Conservation (phyloP, 768 basidiomycete genomes). For the Lentinula guzmanii region DNA sequence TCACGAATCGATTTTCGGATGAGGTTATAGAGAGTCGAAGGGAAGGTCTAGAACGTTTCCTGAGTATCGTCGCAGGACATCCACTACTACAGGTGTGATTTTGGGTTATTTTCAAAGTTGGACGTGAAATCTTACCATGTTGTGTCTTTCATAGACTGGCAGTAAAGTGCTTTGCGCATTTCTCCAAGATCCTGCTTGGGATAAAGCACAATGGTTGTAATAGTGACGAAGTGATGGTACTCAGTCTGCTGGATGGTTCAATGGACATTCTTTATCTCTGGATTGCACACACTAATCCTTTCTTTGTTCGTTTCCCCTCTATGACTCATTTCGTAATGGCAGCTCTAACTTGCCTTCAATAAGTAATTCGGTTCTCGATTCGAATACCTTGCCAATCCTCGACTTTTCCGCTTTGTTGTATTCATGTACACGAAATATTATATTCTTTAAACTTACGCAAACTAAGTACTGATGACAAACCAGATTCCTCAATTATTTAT, state of each 20-base stretch:
- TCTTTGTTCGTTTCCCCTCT: background rate
- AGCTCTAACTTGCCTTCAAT: background rate
- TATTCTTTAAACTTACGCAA: no score
- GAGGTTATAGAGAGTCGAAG: slow-evolving; percentile 91
- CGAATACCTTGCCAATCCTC: no score
- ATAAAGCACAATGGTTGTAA: slow-evolving; percentile 65
- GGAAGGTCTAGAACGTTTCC: slow-evolving; percentile 91
- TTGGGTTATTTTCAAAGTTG: background rate
- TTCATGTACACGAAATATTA: background rate
- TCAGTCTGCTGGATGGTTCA: background rate
- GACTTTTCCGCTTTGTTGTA: background rate
- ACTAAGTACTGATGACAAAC: no score
- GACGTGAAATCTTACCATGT: slow-evolving; percentile 2
- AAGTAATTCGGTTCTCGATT: no score
- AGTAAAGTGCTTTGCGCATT: slow-evolving; percentile 96
- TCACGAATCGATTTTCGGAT: slow-evolving; percentile 96
- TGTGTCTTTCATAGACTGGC: slow-evolving; percentile 60
- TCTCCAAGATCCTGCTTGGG: slow-evolving; percentile 92
- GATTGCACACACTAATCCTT: background rate
- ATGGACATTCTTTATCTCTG: background rate
- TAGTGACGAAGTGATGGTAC: background rate
- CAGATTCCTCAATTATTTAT: no score
- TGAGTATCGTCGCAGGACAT: slow-evolving; percentile 96
- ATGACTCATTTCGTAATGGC: background rate
- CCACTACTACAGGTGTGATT: slow-evolving; percentile 82